Conservation (phyloP, 2,329 filamentous ascomycete species). For the Chaetomium sp. region DNA sequence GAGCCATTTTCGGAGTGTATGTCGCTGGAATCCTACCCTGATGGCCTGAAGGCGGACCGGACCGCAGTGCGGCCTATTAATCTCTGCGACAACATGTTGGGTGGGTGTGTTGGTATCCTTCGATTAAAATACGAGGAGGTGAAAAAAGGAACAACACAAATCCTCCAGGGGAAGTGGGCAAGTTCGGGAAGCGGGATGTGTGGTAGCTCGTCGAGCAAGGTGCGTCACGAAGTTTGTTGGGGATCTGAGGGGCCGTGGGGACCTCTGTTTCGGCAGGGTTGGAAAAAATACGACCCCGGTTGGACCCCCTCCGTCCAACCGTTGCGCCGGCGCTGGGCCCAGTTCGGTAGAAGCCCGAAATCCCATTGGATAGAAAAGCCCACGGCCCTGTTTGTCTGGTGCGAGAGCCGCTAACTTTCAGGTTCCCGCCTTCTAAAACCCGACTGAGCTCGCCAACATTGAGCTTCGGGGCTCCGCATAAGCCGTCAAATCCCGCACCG, state of each 20-base stretch:
- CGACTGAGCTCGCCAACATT: conserved; percentile 3
- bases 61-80: conserved; percentile 53
- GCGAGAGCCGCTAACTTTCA: conserved; percentile 13
- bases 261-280: conserved; percentile 4
- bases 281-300: conserved; percentile 18
- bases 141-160: conserved; percentile 8
- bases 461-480: conserved; percentile 4
- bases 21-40: conserved; percentile 40
- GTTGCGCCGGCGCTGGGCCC: conserved; percentile 14
- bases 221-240: conserved; percentile 15
- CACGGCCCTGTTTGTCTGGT: conserved; percentile 4
- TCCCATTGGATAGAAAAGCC: conserved; percentile 5
- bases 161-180: conserved; percentile 6
- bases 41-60: conserved; percentile 50
- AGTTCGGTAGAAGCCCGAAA: conserved; percentile 6
- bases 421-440: conserved; percentile 9
- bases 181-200: conserved; percentile 5
- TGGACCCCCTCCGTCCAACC: conserved; percentile 16
- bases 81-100: conserved; percentile 54
- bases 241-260: conserved; percentile 7
- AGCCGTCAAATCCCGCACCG: conserved; percentile 19
- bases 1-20: conserved; percentile 20
- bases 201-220: not conserved
- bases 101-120: not conserved
- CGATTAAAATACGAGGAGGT: conserved; percentile 13